Evolutionary conservation across 352 stramenopile species (phyloP).

Genomic region (Thalassiosira gravida): DNA sequence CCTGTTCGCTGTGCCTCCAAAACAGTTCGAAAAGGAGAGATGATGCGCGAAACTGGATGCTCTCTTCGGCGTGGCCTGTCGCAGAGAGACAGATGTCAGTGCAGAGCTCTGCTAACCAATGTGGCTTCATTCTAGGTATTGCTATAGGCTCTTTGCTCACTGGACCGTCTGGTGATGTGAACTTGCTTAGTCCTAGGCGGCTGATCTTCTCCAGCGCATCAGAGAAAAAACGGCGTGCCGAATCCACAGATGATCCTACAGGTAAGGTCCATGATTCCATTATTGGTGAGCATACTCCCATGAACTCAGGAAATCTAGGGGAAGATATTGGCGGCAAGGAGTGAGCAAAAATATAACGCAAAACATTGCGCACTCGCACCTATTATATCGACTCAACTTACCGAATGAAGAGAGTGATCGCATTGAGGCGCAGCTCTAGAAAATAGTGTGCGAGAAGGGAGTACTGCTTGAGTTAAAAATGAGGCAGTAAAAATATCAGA

Average conservation of each 20-base stretch:
- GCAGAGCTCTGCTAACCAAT: slow-evolving; percentile 83
- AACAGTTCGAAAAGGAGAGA: slow-evolving; percentile 85
- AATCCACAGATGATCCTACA: slow-evolving; percentile 40
- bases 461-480: slow-evolving; percentile 3
- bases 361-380: not conserved
- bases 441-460: slow-evolving; percentile 8
- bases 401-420: slow-evolving; percentile 79
- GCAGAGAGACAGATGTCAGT: slow-evolving; percentile 82
- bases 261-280: slow-evolving; percentile 72
- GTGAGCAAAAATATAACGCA: slow-evolving; percentile 11
- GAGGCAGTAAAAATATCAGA: not conserved
- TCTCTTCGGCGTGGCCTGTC: slow-evolving; percentile 78
- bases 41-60: slow-evolving; percentile 77
- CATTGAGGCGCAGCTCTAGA: slow-evolving; percentile 81
- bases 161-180: slow-evolving; percentile 53
- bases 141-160: slow-evolving; percentile 46
- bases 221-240: slow-evolving; percentile 70
- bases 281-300: slow-evolving; percentile 76
- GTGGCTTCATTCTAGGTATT: slow-evolving; percentile 71
- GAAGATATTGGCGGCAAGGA: not conserved
- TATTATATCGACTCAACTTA: slow-evolving; percentile 8
- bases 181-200: slow-evolving; percentile 57
- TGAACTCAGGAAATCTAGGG: slow-evolving; percentile 76
- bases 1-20: slow-evolving; percentile 73
- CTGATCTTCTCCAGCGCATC: slow-evolving; percentile 67